Evolutionary conservation across 2,329 filamentous ascomycete species (phyloP).

Genomic region (Alternaria consortialis): DNA sequence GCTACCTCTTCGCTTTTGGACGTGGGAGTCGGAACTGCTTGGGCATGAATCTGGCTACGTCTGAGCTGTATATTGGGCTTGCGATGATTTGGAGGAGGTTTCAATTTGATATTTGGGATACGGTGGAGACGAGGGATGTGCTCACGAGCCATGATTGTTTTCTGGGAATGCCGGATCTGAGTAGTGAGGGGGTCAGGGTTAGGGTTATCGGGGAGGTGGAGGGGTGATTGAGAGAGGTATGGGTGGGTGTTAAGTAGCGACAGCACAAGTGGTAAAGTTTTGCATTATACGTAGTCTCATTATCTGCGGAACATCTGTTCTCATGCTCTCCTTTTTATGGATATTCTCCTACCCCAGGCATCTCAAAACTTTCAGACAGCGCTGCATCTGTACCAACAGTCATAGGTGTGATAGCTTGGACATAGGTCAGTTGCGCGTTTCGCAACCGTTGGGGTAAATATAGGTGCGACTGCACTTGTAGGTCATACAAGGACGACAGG

Average conservation of each 20-base stretch:
- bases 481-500: background rate
- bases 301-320: too few species aligned
- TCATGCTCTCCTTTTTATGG: too few species aligned
- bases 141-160: conserved; percentile 24
- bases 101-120: conserved; percentile 18
- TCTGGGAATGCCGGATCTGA: conserved; percentile 22
- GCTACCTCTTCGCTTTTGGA: conserved; percentile 19
- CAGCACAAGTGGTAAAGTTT: too few species aligned
- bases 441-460: too few species aligned
- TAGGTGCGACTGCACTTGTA: too few species aligned
- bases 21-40: conserved; percentile 19
- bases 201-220: conserved; percentile 6
- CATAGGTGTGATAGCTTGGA: too few species aligned
- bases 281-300: too few species aligned
- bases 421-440: too few species aligned
- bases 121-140: conserved; percentile 22
- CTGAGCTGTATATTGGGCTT: conserved; percentile 19
- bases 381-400: too few species aligned
- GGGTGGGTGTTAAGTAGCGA: too few species aligned
- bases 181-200: conserved; percentile 18
- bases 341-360: too few species aligned
- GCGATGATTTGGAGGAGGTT: conserved; percentile 17
- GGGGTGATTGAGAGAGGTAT: background rate
- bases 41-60: conserved; percentile 25
- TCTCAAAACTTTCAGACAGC: too few species aligned